Conservation (phyloP, 83 land plant genomes). For the Picea abies region DNA sequence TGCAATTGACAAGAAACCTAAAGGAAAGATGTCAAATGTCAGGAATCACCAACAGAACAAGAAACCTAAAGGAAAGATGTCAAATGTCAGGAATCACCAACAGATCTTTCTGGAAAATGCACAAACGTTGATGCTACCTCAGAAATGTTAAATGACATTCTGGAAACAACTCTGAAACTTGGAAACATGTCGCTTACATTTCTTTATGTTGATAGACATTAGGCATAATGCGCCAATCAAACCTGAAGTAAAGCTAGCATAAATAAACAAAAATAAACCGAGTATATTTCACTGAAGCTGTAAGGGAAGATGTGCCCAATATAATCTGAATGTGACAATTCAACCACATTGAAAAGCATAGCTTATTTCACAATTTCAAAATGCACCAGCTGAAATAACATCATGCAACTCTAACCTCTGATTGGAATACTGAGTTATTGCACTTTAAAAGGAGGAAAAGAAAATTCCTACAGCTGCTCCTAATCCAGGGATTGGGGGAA, state of each 20-base stretch:
- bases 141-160: background rate
- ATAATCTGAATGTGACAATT: constrained; percentile 4
- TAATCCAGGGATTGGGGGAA: constrained; percentile 3
- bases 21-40: no score
- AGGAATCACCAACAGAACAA: no score
- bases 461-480: background rate
- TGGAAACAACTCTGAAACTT: background rate
- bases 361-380: background rate
- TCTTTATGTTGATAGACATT: background rate
- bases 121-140: background rate
- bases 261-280: background rate
- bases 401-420: background rate
- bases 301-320: background rate
- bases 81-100: no score
- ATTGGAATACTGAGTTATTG: background rate
- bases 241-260: background rate
- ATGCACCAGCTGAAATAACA: background rate
- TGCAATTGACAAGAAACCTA: no score
- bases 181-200: background rate
- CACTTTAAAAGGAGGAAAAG: background rate
- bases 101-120: no score
- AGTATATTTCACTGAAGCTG: background rate
- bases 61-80: no score
- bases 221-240: background rate
- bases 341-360: background rate